These are phyloP conservation scores for Hevea brasiliensis DNA, from an alignment of 345 rosid genomes.

Conservation along the genomic window DNA sequence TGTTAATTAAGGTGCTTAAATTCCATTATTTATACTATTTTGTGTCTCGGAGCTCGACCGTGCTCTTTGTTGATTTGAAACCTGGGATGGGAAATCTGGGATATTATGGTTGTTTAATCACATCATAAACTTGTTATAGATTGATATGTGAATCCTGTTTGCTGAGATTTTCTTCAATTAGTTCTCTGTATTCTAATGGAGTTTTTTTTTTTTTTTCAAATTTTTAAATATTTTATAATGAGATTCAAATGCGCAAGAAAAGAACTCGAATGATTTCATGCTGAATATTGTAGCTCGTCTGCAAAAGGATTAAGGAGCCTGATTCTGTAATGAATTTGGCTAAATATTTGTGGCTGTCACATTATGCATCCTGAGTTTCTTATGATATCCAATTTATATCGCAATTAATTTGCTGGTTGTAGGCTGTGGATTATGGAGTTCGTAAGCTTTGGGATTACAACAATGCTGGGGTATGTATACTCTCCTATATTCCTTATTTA, in stretches of 20 bases:
- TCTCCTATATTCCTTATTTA: not conserved
- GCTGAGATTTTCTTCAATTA: no score
- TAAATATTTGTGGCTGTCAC: no score
- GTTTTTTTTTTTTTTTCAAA: no score
- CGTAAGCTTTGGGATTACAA: conserved; percentile 84
- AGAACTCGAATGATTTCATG: not conserved
- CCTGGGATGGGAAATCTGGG: not conserved
- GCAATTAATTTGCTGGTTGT: conserved; percentile 26
- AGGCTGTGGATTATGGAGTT: conserved; percentile 99
- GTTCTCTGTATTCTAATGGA: no score
- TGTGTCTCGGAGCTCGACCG: not conserved
- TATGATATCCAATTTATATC: not conserved
- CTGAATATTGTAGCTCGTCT: no score
- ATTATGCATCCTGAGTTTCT: not conserved
- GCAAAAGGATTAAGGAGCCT: no score
- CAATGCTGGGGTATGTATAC: conserved; percentile 73
- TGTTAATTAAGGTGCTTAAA: not conserved
- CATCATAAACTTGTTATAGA: not conserved
- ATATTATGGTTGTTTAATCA: not conserved
- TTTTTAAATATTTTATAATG: no score
- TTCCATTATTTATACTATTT: not conserved
- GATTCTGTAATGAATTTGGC: not conserved
- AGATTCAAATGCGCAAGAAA: not conserved
- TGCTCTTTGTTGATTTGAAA: not conserved
- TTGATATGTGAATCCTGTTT: no score